Base-by-base conservation (phyloP, 2,329 filamentous ascomycete genomes). In the Sclerotinia minor region DNA sequence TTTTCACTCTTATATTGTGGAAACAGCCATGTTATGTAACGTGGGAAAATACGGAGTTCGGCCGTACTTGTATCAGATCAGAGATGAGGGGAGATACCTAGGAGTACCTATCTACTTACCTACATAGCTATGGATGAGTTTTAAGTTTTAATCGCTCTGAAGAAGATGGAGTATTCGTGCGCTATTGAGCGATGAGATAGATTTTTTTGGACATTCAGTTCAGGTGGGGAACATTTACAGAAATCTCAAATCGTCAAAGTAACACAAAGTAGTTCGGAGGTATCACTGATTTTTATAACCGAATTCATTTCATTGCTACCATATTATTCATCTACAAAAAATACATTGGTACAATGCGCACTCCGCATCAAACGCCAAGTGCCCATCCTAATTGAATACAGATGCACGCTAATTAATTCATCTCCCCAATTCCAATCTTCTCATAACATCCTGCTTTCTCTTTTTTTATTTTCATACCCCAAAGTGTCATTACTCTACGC, bases 401-500 rank as follows among this genome's bases (percentile, higher is more conserved):
- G 58, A 49, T 60, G 59, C 29, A 50, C 59, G 59, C 59, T 61
- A 45, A 50, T 61, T 26, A 61, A 21, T 61, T 50, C 59, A 61
- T 38, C 29, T 47, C 29, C 38, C 45, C 45, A 49, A 21, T 41
- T 67, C 35, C 24, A 50, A 61, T 29, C 49, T 61, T 24, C 55
- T 38, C 35, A 32, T 24, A 45, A 19, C 44, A 45, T 41, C 52
- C 32, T 53, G 26, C 13, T 47, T n/a, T n/a, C n/a, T 41, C 45
- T 67, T 2, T 19, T 17, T 44, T 6, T 54, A 9, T 29, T 47
- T 15, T 29, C 53, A 49, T 41, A 53, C 26, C 8, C 52, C 15
- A n/a, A 38, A 41, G 64, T 38, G 59, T 64, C 49, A 63, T 53
- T 58, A 58, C 63, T 72, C 83, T 85, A 98, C 74, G 92, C 94